Conservation (phyloP, 2,329 filamentous ascomycete genomes). For the Fusarium euwallaceae region DNA sequence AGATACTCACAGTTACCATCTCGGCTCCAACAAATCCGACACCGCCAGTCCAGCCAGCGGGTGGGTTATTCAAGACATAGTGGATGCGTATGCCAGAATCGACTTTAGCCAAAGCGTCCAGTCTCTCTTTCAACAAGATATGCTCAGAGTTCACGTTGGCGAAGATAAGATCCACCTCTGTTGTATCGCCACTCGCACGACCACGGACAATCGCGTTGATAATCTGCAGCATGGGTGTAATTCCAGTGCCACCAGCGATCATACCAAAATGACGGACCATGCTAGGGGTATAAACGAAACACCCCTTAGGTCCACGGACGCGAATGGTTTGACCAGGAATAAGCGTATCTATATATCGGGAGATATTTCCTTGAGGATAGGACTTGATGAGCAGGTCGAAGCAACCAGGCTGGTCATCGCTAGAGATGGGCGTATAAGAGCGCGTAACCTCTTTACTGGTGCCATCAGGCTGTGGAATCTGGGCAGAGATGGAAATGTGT, state of each 20-base stretch:
- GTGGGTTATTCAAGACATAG: slow-evolving; percentile 96
- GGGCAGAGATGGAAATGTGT: slow-evolving; percentile 93
- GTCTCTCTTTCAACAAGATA: slow-evolving; percentile 89
- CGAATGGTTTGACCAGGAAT: slow-evolving; percentile 87
- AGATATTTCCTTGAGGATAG: slow-evolving; percentile 96
- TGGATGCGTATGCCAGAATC: slow-evolving; percentile 87
- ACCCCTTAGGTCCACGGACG: slow-evolving; percentile 92
- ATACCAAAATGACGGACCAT: slow-evolving; percentile 96
- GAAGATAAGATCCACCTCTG: slow-evolving; percentile 92
- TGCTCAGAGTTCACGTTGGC: slow-evolving; percentile 93
- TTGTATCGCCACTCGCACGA: slow-evolving; percentile 81
- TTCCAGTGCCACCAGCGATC: slow-evolving; percentile 87
- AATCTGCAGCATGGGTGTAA: slow-evolving; percentile 88
- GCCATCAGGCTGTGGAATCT: slow-evolving; percentile 74
- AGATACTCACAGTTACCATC: slow-evolving; percentile 83
- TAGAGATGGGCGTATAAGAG: slow-evolving; percentile 91
- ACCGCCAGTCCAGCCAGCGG: slow-evolving; percentile 87
- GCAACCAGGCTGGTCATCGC: slow-evolving; percentile 86
- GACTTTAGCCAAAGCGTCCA: slow-evolving; percentile 80
- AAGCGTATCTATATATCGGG: slow-evolving; percentile 85
- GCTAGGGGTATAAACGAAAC: slow-evolving; percentile 95
- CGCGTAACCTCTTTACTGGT: slow-evolving; percentile 84
- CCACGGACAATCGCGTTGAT: slow-evolving; percentile 89
- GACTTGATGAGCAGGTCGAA: slow-evolving; percentile 98
- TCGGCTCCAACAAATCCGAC: slow-evolving; percentile 94